Evolutionary conservation across 176 grass and related monocot genomes (phyloP).

Genomic region (Elaeis guineensis): DNA sequence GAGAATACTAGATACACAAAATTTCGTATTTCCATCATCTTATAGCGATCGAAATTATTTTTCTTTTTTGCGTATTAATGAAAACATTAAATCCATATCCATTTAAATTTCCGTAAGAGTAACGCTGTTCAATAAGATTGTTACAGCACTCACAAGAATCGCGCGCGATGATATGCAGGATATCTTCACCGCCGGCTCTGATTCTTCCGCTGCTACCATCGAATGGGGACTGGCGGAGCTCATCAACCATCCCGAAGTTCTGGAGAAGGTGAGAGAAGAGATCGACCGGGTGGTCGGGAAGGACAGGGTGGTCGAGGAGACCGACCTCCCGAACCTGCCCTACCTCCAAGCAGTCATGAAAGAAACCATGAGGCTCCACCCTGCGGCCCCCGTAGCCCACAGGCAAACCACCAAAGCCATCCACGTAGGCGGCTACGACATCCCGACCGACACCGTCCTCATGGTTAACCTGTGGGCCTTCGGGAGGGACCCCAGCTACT

Average conservation of each 20-base stretch:
- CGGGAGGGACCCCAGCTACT: slow-evolving; percentile 34
- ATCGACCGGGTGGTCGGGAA: slow-evolving; percentile 30
- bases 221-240: slow-evolving; percentile 50
- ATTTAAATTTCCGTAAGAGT: too few relatives aligned
- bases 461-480: slow-evolving; percentile 52
- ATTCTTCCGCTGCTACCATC: slow-evolving; percentile 34
- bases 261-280: slow-evolving; percentile 24
- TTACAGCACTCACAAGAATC: too few relatives aligned
- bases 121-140: too few relatives aligned
- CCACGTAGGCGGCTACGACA: slow-evolving; percentile 35
- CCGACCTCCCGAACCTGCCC: slow-evolving; percentile 26
- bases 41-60: too few relatives aligned
- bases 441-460: slow-evolving; percentile 32
- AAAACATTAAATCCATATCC: too few relatives aligned
- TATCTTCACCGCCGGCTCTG: slow-evolving; percentile 41
- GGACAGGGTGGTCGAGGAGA: slow-evolving; percentile 28
- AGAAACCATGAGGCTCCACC: slow-evolving; percentile 45
- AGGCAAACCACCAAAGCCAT: slow-evolving; percentile 34
- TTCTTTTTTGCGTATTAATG: too few relatives aligned
- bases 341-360: slow-evolving; percentile 55
- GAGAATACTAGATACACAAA: too few relatives aligned
- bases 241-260: slow-evolving; percentile 30
- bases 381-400: slow-evolving; percentile 21
- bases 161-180: too few relatives aligned
- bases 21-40: too few relatives aligned